phyloP scores from a whole-genome alignment of 306 rosid species.

The Cucurbita pepo region DNA sequence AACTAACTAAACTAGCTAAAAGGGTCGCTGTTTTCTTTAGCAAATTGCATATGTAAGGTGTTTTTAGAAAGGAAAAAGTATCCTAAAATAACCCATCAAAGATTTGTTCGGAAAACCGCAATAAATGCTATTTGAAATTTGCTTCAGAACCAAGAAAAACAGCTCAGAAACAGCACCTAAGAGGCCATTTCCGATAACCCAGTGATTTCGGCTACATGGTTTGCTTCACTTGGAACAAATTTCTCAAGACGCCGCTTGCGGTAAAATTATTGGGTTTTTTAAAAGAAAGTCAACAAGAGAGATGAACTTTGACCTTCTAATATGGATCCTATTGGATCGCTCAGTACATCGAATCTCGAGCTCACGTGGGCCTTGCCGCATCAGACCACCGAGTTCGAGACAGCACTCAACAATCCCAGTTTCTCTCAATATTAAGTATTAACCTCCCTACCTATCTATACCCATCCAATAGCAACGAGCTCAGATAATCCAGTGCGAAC shows the following conservation, averaged over 20 bases:
- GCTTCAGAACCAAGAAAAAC: not conserved
- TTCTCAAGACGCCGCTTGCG: not conserved
- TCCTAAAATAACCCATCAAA: not conserved
- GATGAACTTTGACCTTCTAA: not conserved
- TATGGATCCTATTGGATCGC: not conserved
- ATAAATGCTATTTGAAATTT: not conserved
- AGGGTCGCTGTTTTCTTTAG: not conserved
- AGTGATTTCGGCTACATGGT: not conserved
- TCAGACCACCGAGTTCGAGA: not conserved
- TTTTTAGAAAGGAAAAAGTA: not conserved
- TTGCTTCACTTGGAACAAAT: not conserved
- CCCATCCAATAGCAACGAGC: not conserved
- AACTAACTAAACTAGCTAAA: not conserved
- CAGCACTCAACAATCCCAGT: not conserved
- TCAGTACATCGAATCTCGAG: not conserved
- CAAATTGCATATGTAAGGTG: not conserved
- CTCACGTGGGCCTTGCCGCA: constrained; percentile 7
- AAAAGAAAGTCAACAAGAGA: not conserved
- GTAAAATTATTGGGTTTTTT: not conserved
- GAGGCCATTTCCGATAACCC: not conserved
- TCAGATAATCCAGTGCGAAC: not conserved
- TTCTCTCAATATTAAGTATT: not conserved
- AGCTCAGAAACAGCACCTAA: not conserved
- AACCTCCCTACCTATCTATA: not conserved
- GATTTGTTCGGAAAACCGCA: not conserved